phyloP scores from a whole-genome alignment of 441 rosid species.

The Populus tomentosa region DNA sequence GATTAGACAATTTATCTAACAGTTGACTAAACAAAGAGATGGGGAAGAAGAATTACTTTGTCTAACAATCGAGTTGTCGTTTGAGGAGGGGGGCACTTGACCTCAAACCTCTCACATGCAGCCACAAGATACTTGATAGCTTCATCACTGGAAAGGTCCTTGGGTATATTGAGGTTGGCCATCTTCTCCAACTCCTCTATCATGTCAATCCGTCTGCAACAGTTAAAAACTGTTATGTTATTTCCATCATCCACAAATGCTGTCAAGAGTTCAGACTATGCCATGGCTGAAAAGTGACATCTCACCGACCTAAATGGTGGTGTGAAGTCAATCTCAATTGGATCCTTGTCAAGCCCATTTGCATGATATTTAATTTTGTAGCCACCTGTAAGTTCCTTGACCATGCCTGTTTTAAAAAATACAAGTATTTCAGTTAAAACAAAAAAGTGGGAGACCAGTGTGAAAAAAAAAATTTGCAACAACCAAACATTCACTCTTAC shows the following conservation, averaged over 20 bases:
- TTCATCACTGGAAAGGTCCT: conserved; percentile 66
- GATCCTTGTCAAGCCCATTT: conserved; percentile 69
- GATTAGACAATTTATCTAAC: conserved; percentile 1
- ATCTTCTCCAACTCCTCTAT: conserved; percentile 68
- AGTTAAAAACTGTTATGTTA: conserved; percentile 9
- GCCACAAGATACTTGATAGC: conserved; percentile 60
- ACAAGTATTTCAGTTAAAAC: neutral
- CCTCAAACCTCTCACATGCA: conserved; percentile 59
- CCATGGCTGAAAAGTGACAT: neutral
- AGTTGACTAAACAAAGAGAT: conserved; percentile 1
- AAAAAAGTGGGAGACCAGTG: neutral
- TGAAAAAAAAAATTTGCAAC: neutral
- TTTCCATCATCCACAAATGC: neutral
- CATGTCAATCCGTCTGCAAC: conserved; percentile 77
- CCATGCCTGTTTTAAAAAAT: conserved; percentile 52
- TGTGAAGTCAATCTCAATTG: conserved; percentile 84
- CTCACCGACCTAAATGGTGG: conserved; percentile 73
- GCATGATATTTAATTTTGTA: conserved; percentile 76
- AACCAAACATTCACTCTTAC: conserved; percentile 29
- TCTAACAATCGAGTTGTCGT: conserved; percentile 76
- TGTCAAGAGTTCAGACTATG: neutral
- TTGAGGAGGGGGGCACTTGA: conserved; percentile 82
- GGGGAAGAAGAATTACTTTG: conserved; percentile 38
- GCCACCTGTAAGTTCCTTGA: conserved; percentile 76
- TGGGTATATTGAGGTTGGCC: conserved; percentile 70